Evolutionary conservation across 139 green algal species (phyloP).

Genomic region (Cymbomonas tetramitiformis): DNA sequence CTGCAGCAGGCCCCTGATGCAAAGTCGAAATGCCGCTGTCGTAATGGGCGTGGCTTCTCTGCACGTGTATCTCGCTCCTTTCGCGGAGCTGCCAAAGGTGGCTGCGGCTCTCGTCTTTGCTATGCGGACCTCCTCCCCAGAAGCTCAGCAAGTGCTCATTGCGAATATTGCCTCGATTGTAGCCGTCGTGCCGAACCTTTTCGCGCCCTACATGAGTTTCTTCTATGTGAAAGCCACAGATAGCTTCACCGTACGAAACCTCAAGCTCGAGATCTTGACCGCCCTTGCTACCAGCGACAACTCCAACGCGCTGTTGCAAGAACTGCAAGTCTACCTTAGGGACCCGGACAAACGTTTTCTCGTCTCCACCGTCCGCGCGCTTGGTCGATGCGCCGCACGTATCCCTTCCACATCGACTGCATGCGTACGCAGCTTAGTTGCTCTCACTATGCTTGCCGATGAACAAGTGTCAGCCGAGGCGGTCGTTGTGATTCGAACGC

Average conservation of each 20-base stretch:
- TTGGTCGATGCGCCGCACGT: constrained; percentile 15
- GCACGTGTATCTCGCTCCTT: constrained; percentile 16
- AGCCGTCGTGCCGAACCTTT: background rate
- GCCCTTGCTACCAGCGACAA: constrained; percentile 15
- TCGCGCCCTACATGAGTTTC: constrained; percentile 3
- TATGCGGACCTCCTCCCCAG: constrained; percentile 10
- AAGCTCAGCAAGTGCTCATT: constrained; percentile 10
- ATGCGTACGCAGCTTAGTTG: constrained; percentile 9
- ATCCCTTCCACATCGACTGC: constrained; percentile 11
- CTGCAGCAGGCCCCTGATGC: constrained; percentile 14
- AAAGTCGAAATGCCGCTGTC: constrained; percentile 16
- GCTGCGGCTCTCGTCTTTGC: constrained; percentile 13
- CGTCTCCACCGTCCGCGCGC: constrained; percentile 8
- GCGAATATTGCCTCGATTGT: constrained; percentile 11
- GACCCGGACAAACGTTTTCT: constrained; percentile 12
- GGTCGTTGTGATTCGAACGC: constrained; percentile 17
- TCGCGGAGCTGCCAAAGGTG: constrained; percentile 5
- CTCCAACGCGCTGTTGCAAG: constrained; percentile 5
- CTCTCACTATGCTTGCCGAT: constrained; percentile 8
- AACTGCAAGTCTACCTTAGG: constrained; percentile 17
- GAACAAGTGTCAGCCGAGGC: constrained; percentile 10
- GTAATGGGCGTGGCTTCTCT: constrained; percentile 17
- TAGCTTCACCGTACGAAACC: background rate
- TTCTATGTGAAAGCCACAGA: constrained; percentile 15
- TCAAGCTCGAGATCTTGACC: constrained; percentile 21